phyloP scores from a whole-genome alignment of 805 yeast species.

The Candida yuanshanica region DNA sequence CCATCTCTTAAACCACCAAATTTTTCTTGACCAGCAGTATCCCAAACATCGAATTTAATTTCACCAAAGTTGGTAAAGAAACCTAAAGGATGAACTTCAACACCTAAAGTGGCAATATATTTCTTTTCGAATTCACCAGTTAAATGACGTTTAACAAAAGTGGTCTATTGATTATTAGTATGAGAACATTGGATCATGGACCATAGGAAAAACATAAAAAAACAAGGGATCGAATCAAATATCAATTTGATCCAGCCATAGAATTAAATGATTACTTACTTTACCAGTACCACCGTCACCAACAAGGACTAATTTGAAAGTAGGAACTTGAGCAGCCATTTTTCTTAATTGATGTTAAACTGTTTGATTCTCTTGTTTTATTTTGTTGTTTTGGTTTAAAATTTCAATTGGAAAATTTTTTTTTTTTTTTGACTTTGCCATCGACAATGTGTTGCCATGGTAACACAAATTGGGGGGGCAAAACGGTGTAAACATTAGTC shows the following conservation, averaged over 20 bases:
- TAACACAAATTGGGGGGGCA: too few relatives aligned
- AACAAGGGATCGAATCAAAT: not conserved
- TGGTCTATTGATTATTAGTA: slow-evolving; percentile 50
- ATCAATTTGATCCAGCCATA: not conserved
- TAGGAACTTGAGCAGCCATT: slow-evolving; percentile 81
- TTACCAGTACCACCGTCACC: slow-evolving; percentile 99
- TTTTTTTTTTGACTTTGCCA: slow-evolving; percentile 6
- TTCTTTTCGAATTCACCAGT: slow-evolving; percentile 99
- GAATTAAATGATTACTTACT: slow-evolving; percentile 33
- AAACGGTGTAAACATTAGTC: too few relatives aligned
- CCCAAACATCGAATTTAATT: slow-evolving; percentile 99
- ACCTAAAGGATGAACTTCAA: slow-evolving; percentile 97
- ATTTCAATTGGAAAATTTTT: slow-evolving; percentile 1
- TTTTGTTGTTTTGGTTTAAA: not conserved
- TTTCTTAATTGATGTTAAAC: not conserved
- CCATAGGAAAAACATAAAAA: too few relatives aligned
- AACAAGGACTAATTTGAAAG: slow-evolving; percentile 96
- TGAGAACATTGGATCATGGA: not conserved
- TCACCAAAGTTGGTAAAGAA: slow-evolving; percentile 99
- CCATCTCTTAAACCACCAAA: slow-evolving; percentile 99
- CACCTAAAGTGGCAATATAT: slow-evolving; percentile 98
- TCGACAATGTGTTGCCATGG: slow-evolving; percentile 4
- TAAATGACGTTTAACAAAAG: slow-evolving; percentile 98
- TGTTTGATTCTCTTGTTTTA: not conserved
- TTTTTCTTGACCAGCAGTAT: slow-evolving; percentile 99